Evolutionary conservation across 2,329 filamentous ascomycete species (phyloP), one percentile per base, ranked within the genome.

Genomic region (Xylariaceae sp.): DNA sequence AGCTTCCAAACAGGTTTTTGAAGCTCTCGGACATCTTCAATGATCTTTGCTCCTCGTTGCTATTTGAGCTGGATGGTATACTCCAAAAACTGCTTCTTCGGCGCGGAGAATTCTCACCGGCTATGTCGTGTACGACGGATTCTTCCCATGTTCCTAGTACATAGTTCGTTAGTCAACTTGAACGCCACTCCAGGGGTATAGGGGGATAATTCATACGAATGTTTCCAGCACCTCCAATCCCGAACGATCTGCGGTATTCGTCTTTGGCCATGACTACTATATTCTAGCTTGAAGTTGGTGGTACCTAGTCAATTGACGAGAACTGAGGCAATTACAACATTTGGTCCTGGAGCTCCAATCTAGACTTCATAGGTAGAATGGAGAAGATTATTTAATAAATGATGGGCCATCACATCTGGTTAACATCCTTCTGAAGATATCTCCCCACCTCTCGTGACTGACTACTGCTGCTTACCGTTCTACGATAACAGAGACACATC

Each of bases 171-270:
- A 42, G 52, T 44, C 14, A 41, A 44, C 3, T 12, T 3, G 12
- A 37, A 42, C 16, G 4, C 2, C 7, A 20, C 1, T 9, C 44
- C 7, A 10, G 16, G 7, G 14, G n/a, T n/a, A 21, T 37, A 2
- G 40, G n/a, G 18, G 20, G 10, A 20, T 12, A 4, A 19, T 9
- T 4, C 64, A 29, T 67, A 69, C 67, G 62, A 32, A 70, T 70
- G 44, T 68, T 68, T 2, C 67, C 67, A n/a, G 67, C 66, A 12
- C 67, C 66, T 20, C 67, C 66, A 26, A 70, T 68, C 6, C 67
- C 67, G 57, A 70, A 70, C 12, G 67, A 70, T 44, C 53, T 65
- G 5, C 58, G 63, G 20, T 57, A 57, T 48, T 67, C 65, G 20
- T 49, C 52, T 6, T 58, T 48, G 1, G 32, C 40, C 54, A 56